phyloP scores from a whole-genome alignment of 345 rosid genomes.

The Microcos paniculata region DNA sequence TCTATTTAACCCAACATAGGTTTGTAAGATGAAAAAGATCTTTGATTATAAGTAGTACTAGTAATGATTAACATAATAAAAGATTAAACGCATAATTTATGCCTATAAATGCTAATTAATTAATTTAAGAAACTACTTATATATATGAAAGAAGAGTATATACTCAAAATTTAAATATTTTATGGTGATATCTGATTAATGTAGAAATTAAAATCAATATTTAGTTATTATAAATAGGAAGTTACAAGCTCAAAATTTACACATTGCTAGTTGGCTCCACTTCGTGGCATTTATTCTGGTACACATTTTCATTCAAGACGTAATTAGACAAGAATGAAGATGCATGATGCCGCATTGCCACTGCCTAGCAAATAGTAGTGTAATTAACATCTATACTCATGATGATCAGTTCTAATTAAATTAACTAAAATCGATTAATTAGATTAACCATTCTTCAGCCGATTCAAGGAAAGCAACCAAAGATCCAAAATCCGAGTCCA shows the following conservation, averaged over 20 bases:
- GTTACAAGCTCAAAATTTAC: not conserved
- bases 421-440: not conserved
- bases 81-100: too few species aligned
- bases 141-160: too few species aligned
- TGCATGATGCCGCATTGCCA: not conserved
- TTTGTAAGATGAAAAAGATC: too few species aligned
- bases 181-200: too few species aligned
- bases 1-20: too few species aligned
- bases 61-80: too few species aligned
- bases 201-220: not conserved
- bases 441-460: conserved; percentile 18
- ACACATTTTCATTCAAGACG: not conserved
- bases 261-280: not conserved
- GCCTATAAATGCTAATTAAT: too few species aligned
- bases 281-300: not conserved
- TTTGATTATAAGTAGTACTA: too few species aligned
- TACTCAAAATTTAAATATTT: too few species aligned
- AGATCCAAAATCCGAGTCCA: conserved; percentile 24
- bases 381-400: not conserved
- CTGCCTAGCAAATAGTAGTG: not conserved
- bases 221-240: not conserved
- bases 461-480: conserved; percentile 11
- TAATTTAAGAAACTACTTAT: too few species aligned
- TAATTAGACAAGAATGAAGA: too few species aligned
- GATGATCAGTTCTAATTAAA: too few species aligned